Evolutionary conservation across 805 yeast genomes (phyloP), one percentile per base, ranked within the genome.

Genomic region (Barnettozyma sp.): DNA sequence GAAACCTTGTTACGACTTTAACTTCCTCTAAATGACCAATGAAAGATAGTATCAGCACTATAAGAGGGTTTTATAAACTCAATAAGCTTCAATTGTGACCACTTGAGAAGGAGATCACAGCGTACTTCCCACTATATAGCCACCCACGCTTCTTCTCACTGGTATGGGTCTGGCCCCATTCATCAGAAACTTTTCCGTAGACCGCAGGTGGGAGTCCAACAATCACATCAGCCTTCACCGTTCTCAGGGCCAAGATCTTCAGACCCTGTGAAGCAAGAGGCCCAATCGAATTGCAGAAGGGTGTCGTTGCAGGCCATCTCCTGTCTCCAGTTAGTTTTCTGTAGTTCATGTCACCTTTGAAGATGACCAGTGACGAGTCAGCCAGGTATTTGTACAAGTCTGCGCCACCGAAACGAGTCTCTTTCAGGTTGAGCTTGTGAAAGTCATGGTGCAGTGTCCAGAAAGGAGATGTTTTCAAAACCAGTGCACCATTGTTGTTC

Each of bases 281-380:
- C 37, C 82, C 83, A 41, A 90, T 71, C 5, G 95, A 90, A 0
- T 60, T 57, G 4, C 42, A 48, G 63, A 90, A 94, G 2, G 87
- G 70, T 0, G 95, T 84, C 3, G 86, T 74, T 39, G 81, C 71
- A 14, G 76, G 76, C 99, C 99, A 92, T 49, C 68, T 69, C 59
- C 88, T 72, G 53, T 92, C 99, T 34, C 86, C 95, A 2, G 95
- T 82, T 41, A 94, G 63, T 59, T 92, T 92, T 61, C 99, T 76
- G 63, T 94, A 90, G 64, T 92, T 92, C 61, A 92, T 70, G 53
- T 92, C 99, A 39, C 99, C 99, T 63, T 92, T 92, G 60, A 90
- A 81, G 43, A 92, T 76, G 14, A 84, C 72, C 42, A 90, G 69
- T 35, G 78, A 66, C 10, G 94, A 81, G 12, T 77, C 62, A 41